A percentile compares a stretch with the other conserved stretches of the same genome.
Conservation (phyloP, 2,329 filamentous ascomycete species). For the Talaromyces pinophilus region DNA sequence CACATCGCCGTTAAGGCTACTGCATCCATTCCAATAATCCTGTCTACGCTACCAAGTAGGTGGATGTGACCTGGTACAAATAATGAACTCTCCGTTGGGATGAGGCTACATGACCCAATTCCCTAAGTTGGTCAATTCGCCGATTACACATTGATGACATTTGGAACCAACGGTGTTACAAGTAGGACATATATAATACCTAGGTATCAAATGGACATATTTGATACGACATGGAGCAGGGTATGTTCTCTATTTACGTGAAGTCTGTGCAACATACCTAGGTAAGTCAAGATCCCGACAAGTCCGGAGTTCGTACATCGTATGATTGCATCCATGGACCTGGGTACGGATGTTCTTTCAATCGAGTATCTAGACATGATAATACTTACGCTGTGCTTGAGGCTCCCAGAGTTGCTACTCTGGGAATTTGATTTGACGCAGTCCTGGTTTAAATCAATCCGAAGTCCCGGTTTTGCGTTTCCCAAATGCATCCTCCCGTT, state of each 20-base stretch:
- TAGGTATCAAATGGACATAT: too few species aligned
- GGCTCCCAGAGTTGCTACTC: background rate
- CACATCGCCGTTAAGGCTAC: constrained; percentile 12
- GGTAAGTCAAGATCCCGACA: too few species aligned
- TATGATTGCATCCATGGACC: background rate
- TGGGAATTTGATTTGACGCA: background rate
- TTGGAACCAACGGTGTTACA: background rate
- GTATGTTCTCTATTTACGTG: background rate
- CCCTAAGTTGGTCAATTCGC: constrained; percentile 15
- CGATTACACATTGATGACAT: constrained; percentile 15
- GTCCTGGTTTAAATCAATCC: background rate
- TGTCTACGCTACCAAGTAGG: background rate
- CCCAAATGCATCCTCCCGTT: background rate
- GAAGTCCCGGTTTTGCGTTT: background rate
- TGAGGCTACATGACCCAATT: constrained; percentile 3
- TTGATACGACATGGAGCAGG: too few species aligned
- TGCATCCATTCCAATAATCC: background rate
- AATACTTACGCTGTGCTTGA: background rate
- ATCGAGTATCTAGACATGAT: background rate
- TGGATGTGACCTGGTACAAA: background rate
- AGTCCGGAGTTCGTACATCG: too few species aligned
- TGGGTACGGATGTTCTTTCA: background rate
- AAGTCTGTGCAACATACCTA: background rate
- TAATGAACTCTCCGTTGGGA: background rate
- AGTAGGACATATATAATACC: too few species aligned